phyloP scores from a whole-genome alignment of 2,329 filamentous ascomycete species.

The Neobulgaria alba region DNA sequence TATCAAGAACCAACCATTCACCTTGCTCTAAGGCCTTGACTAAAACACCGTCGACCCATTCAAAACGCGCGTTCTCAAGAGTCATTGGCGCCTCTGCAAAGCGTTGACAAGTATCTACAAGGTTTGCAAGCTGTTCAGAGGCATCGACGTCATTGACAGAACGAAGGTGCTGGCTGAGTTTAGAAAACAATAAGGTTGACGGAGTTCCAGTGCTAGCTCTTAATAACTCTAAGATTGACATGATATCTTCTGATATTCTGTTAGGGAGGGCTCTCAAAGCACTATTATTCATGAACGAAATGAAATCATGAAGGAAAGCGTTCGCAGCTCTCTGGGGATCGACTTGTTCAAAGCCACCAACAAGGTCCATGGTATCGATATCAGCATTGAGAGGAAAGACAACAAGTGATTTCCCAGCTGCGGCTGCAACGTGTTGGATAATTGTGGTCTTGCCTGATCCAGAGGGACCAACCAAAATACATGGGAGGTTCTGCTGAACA shows the following conservation, averaged over 20 bases:
- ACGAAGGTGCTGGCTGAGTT: constrained; percentile 29
- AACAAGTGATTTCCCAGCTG: constrained; percentile 66
- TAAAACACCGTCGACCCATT: constrained; percentile 92
- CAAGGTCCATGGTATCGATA: constrained; percentile 92
- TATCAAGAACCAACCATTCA: constrained; percentile 90
- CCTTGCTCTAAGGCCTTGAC: constrained; percentile 80
- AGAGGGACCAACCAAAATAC: constrained; percentile 77
- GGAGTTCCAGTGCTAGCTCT: constrained; percentile 17
- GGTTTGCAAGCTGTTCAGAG: constrained; percentile 26
- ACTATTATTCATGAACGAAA: constrained; percentile 42
- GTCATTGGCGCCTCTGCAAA: constrained; percentile 45
- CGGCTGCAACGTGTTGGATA: constrained; percentile 70
- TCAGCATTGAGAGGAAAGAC: constrained; percentile 90
- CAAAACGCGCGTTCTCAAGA: constrained; percentile 72
- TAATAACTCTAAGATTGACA: constrained; percentile 45
- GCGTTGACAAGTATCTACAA: constrained; percentile 20
- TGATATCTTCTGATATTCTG: constrained; percentile 37
- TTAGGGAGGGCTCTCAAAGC: constrained; percentile 41
- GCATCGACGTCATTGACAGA: constrained; percentile 32
- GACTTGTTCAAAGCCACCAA: constrained; percentile 92
- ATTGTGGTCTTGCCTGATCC: constrained; percentile 82
- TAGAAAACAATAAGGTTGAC: constrained; percentile 18
- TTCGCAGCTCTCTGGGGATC: constrained; percentile 70
- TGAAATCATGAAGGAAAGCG: constrained; percentile 45
- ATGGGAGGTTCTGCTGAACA: constrained; percentile 77